These are phyloP conservation scores for Cicer arietinum DNA, from an alignment of 306 rosid species.

Conservation along the genomic window DNA sequence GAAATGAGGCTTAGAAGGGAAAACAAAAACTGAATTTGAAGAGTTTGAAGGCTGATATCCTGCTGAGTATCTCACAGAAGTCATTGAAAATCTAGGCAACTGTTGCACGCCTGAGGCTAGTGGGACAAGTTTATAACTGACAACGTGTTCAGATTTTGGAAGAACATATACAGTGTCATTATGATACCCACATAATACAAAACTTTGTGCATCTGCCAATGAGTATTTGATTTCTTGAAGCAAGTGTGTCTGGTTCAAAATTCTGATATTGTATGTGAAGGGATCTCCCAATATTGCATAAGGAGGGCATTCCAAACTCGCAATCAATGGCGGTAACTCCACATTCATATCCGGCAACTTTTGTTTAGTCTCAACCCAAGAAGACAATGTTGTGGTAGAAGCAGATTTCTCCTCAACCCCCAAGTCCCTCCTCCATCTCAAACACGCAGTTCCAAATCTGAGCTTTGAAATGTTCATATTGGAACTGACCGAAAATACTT, in stretches of 20 bases:
- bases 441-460: constrained; percentile 66
- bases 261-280: constrained; percentile 72
- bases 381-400: constrained; percentile 43
- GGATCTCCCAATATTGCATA: constrained; percentile 84
- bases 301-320: constrained; percentile 90
- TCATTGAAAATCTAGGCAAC: constrained; percentile 75
- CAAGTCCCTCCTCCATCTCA: constrained; percentile 82
- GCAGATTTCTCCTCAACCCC: constrained; percentile 56
- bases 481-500: constrained; percentile 71
- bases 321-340: constrained; percentile 77
- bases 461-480: constrained; percentile 60
- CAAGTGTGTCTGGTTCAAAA: constrained; percentile 72
- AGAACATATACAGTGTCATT: constrained; percentile 75
- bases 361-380: constrained; percentile 68
- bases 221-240: constrained; percentile 86
- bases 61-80: constrained; percentile 80
- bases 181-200: constrained; percentile 86
- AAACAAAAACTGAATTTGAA: constrained; percentile 66
- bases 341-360: constrained; percentile 70
- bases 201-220: constrained; percentile 81
- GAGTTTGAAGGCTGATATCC: constrained; percentile 70
- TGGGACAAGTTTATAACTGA: constrained; percentile 89
- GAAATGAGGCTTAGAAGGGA: constrained; percentile 83
- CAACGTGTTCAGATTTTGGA: constrained; percentile 78
- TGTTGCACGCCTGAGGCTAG: constrained; percentile 82